These are phyloP conservation scores for Metschnikowia noctiluminum DNA, from an alignment of 805 yeast species.

Conservation along the genomic window DNA sequence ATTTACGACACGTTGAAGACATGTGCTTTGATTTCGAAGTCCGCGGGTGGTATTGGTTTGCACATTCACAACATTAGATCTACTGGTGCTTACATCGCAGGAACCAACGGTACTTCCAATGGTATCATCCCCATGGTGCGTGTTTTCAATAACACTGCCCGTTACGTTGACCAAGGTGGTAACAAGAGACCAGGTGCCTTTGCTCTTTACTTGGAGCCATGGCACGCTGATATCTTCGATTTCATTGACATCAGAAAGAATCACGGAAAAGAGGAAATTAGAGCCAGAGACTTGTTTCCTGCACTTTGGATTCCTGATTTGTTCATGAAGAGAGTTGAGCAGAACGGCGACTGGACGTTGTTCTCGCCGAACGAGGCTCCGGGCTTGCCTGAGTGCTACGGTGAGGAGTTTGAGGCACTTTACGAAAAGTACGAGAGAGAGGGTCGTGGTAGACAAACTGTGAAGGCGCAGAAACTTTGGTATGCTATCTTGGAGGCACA, in stretches of 20 bases:
- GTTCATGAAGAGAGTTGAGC: slow-evolving; percentile 59
- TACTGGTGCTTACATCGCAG: slow-evolving; percentile 59
- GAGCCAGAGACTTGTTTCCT: slow-evolving; percentile 62
- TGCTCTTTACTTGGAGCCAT: slow-evolving; percentile 59
- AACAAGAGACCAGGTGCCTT: slow-evolving; percentile 65
- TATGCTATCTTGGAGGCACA: slow-evolving; percentile 58
- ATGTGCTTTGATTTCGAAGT: slow-evolving; percentile 58
- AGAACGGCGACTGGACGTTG: slow-evolving; percentile 53
- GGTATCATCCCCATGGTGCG: slow-evolving; percentile 63
- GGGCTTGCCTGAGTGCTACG: slow-evolving; percentile 52
- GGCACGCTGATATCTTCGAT: slow-evolving; percentile 61
- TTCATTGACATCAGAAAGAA: slow-evolving; percentile 58
- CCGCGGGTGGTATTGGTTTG: slow-evolving; percentile 63
- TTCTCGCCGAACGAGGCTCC: slow-evolving; percentile 60
- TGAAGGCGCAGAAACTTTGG: slow-evolving; percentile 62
- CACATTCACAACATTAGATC: slow-evolving; percentile 59
- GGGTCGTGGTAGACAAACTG: slow-evolving; percentile 46
- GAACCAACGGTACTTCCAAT: slow-evolving; percentile 61
- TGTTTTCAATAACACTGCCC: slow-evolving; percentile 60
- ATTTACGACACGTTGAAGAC: slow-evolving; percentile 59
- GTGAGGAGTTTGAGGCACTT: slow-evolving; percentile 52
- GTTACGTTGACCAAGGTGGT: slow-evolving; percentile 66
- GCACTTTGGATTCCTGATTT: slow-evolving; percentile 63
- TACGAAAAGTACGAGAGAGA: slow-evolving; percentile 51
- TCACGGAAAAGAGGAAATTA: slow-evolving; percentile 61